phyloP scores from a whole-genome alignment of 1,284 basidiomycete genomes.

The Pyrrhoderma noxium region DNA sequence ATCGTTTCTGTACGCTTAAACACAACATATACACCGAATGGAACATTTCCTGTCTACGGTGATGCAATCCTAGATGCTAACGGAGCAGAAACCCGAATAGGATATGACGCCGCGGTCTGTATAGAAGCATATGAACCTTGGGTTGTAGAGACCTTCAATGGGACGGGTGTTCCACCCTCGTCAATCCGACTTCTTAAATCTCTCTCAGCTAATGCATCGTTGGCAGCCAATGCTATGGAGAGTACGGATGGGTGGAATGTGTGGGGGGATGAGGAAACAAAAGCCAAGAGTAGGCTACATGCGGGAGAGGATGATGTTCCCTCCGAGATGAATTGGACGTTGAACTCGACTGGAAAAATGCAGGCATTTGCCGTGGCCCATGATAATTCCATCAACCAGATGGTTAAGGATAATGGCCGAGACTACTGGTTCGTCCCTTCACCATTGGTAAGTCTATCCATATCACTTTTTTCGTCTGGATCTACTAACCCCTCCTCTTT shows the following conservation, averaged over 20 bases:
- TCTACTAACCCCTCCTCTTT: neutral
- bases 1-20: conserved; percentile 6
- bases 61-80: neutral
- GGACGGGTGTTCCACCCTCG: conserved; percentile 1
- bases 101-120: conserved; percentile 10
- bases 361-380: neutral
- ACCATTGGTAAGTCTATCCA: conserved; percentile 27
- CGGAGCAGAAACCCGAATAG: neutral
- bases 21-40: conserved; percentile 7
- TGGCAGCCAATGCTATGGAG: neutral
- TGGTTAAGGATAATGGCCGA: conserved; percentile 17
- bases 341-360: conserved; percentile 10
- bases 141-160: conserved; percentile 8
- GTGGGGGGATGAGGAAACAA: neutral
- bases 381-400: conserved; percentile 6
- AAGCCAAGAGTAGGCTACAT: neutral
- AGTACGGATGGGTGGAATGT: neutral
- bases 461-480: neutral
- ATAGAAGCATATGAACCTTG: conserved; percentile 11
- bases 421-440: conserved; percentile 34
- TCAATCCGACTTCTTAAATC: conserved; percentile 2
- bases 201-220: too few species aligned
- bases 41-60: conserved; percentile 3
- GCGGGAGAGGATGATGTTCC: neutral
- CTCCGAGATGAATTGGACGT: neutral